Conservation (phyloP, 1,284 basidiomycete species). For the Ganoderma lingzhi region DNA sequence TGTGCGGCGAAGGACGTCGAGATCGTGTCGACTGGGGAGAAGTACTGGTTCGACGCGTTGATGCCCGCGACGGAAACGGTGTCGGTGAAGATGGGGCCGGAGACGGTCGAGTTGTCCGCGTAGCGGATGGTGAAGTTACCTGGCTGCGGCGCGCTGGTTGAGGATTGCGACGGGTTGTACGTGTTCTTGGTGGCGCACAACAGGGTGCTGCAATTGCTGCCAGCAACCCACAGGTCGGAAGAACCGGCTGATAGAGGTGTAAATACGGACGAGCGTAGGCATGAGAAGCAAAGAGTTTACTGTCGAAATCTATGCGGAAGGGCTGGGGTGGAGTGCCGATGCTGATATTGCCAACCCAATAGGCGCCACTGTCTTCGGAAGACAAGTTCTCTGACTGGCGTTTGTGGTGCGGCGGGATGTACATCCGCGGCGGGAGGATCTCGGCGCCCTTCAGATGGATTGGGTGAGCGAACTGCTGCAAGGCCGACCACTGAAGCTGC, state of each 20-base stretch:
- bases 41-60: slow-evolving; percentile 33
- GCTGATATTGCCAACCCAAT: slow-evolving; percentile 42
- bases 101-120: slow-evolving; percentile 52
- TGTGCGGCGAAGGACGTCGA: slow-evolving; percentile 34
- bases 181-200: slow-evolving; percentile 45
- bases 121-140: slow-evolving; percentile 48
- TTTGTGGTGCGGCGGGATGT: slow-evolving; percentile 22
- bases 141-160: slow-evolving; percentile 39
- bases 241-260: slow-evolving; percentile 21
- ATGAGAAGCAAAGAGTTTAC: not conserved
- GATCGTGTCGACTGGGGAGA: slow-evolving; percentile 40
- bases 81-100: slow-evolving; percentile 51
- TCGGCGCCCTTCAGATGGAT: slow-evolving; percentile 30
- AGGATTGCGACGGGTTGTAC: slow-evolving; percentile 44
- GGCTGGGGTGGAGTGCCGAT: slow-evolving; percentile 41
- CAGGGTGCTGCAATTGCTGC: slow-evolving; percentile 41
- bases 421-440: slow-evolving; percentile 17
- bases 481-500: not conserved
- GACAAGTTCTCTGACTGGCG: slow-evolving; percentile 34
- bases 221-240: slow-evolving; percentile 48
- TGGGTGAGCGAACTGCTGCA: not conserved
- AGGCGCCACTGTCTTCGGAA: slow-evolving; percentile 30
- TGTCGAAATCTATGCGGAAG: slow-evolving; percentile 39
- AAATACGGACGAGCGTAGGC: not conserved
- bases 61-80: slow-evolving; percentile 40